Evolutionary conservation across 805 yeast genomes (phyloP).

Genomic region (Myxozyma udenii): DNA sequence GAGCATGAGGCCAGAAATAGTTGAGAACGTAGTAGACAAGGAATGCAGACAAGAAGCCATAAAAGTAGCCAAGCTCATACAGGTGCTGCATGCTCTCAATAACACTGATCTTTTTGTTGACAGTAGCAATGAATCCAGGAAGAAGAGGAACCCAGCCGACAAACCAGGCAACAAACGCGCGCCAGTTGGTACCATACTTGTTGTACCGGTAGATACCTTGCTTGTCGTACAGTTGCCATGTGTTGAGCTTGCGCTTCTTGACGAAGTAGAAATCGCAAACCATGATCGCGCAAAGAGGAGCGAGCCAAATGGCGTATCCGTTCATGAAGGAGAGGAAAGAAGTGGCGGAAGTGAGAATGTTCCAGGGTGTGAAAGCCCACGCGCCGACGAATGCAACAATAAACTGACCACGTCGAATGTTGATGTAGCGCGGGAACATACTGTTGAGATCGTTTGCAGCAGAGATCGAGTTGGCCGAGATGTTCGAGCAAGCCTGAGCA

Average conservation of each 20-base stretch:
- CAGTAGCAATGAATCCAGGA: constrained; percentile 26
- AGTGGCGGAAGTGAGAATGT: constrained; percentile 63
- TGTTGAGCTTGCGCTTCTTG: constrained; percentile 42
- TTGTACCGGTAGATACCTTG: constrained; percentile 45
- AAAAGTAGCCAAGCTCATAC: constrained; percentile 32
- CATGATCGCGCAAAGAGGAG: constrained; percentile 78
- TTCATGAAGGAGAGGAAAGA: constrained; percentile 75
- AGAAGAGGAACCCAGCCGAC: constrained; percentile 31
- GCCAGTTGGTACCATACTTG: constrained; percentile 45
- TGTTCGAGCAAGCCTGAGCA: constrained; percentile 76
- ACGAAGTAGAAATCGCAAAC: constrained; percentile 43
- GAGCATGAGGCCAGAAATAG: constrained; percentile 1
- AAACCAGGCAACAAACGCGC: constrained; percentile 44
- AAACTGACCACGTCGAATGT: constrained; percentile 61
- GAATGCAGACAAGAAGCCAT: constrained; percentile 27
- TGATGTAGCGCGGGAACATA: constrained; percentile 47
- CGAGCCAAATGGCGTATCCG: constrained; percentile 78
- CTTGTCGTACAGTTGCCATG: constrained; percentile 44
- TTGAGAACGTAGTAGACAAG: constrained; percentile 15
- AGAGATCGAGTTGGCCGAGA: constrained; percentile 55
- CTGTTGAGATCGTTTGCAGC: constrained; percentile 51
- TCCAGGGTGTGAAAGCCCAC: constrained; percentile 75
- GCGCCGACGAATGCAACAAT: constrained; percentile 70
- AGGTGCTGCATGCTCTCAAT: constrained; percentile 17
- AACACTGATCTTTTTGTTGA: constrained; percentile 8